These are phyloP conservation scores for Clausena lansium DNA, from an alignment of 345 rosid genomes.

Conservation along the genomic window DNA sequence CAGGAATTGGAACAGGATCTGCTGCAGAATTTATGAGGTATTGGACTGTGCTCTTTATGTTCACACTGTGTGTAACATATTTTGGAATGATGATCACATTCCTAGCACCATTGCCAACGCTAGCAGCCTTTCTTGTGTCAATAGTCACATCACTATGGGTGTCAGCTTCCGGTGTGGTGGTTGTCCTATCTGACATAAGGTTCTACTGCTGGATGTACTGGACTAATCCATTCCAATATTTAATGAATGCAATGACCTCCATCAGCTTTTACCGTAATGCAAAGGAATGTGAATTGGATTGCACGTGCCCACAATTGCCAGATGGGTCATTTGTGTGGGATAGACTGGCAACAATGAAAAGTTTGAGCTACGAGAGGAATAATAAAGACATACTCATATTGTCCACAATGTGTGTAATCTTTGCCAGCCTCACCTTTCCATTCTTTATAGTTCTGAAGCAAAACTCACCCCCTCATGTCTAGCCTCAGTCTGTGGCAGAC, in stretches of 20 bases:
- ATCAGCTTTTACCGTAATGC: slow-evolving; percentile 25
- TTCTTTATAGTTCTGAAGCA: slow-evolving; percentile 34
- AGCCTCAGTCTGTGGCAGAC: slow-evolving; percentile 1
- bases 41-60: slow-evolving; percentile 31
- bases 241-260: slow-evolving; percentile 16
- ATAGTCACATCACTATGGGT: slow-evolving; percentile 31
- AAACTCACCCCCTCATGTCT: slow-evolving; percentile 20
- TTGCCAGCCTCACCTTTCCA: slow-evolving; percentile 29
- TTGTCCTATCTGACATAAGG: slow-evolving; percentile 28
- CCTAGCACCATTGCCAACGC: slow-evolving; percentile 36
- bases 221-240: slow-evolving; percentile 34
- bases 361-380: slow-evolving; percentile 24
- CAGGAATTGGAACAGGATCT: slow-evolving; percentile 32
- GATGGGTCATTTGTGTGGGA: slow-evolving; percentile 35
- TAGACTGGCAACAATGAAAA: slow-evolving; percentile 25
- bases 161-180: slow-evolving; percentile 33
- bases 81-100: slow-evolving; percentile 42
- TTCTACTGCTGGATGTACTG: slow-evolving; percentile 36
- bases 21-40: slow-evolving; percentile 21
- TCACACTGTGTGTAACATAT: slow-evolving; percentile 29
- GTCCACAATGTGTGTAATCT: slow-evolving; percentile 27
- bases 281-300: slow-evolving; percentile 22
- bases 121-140: slow-evolving; percentile 38
- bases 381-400: slow-evolving; percentile 20
- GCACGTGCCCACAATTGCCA: slow-evolving; percentile 29